A percentile compares a stretch with the other conserved stretches of the same genome.
These are phyloP conservation scores for Chaetomium sp. DNA, from an alignment of 2,329 filamentous ascomycete genomes.

Conservation along the genomic window DNA sequence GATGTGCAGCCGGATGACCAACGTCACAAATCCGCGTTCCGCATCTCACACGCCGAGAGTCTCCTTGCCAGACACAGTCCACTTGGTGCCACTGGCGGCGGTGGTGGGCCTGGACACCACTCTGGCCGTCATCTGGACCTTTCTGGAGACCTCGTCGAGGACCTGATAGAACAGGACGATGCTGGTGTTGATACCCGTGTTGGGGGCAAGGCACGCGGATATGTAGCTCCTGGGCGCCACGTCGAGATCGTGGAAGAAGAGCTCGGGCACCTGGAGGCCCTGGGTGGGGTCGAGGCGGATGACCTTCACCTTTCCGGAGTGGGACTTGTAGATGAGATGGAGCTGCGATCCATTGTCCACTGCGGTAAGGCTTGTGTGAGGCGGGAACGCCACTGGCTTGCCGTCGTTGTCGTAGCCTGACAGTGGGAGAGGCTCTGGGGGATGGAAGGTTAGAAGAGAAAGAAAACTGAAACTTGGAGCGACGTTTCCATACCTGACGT, in stretches of 20 bases:
- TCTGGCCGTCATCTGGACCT: constrained; percentile 1
- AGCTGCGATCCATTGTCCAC: background rate
- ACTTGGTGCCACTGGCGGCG: background rate
- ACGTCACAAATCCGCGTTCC: background rate
- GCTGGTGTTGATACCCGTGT: background rate
- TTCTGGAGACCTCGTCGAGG: background rate
- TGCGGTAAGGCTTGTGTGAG: background rate
- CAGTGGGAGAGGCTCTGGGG: background rate
- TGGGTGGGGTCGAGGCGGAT: background rate
- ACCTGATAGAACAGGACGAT: constrained; percentile 1
- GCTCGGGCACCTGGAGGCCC: background rate
- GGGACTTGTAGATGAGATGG: constrained; percentile 1
- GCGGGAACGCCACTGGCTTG: background rate
- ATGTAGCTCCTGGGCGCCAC: constrained; percentile 1
- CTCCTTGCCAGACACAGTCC: background rate
- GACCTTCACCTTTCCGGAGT: background rate
- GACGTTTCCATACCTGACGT: background rate
- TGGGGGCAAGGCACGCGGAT: background rate
- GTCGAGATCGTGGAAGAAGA: background rate
- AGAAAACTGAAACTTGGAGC: background rate
- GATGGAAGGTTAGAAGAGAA: background rate
- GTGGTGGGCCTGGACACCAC: background rate
- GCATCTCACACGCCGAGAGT: background rate
- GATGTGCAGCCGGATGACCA: background rate
- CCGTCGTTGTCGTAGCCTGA: constrained; percentile 2